phyloP scores from a whole-genome alignment of 2,329 filamentous ascomycete species.

The Xylaria sp. region DNA sequence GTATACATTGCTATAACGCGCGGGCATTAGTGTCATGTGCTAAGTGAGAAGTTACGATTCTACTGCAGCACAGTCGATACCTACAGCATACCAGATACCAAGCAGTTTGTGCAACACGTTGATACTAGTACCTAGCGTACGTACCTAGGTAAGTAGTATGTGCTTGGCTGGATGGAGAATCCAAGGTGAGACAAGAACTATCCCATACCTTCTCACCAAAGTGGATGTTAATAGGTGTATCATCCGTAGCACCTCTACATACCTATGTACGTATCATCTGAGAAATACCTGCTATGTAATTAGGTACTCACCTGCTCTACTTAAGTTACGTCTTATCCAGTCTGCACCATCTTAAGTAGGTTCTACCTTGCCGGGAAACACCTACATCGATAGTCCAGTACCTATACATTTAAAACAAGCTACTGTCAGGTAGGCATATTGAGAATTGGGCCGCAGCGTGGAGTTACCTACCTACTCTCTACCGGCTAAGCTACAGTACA shows the following conservation, averaged over 20 bases:
- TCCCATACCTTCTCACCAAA: not conserved
- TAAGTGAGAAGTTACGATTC: not conserved
- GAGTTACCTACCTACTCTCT: constrained; percentile 27
- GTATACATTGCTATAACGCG: constrained; percentile 1
- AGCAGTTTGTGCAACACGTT: constrained; percentile 17
- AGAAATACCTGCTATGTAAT: not conserved
- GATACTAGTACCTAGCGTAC: not conserved
- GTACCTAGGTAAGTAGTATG: not conserved
- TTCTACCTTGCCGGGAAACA: too few species aligned
- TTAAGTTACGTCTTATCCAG: not conserved
- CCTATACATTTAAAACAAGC: too few species aligned
- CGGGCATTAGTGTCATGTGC: constrained; percentile 5
- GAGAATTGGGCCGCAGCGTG: constrained; percentile 21
- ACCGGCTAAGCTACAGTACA: constrained; percentile 18
- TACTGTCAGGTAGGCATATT: not conserved
- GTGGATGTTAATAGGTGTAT: not conserved
- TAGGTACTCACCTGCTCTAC: not conserved
- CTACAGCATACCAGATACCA: not conserved
- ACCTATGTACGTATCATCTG: too few species aligned
- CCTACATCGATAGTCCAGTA: too few species aligned
- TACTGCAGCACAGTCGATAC: not conserved
- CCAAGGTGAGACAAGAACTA: constrained; percentile 10
- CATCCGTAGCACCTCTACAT: not conserved
- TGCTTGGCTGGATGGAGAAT: not conserved
- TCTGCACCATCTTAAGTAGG: too few species aligned